These are phyloP conservation scores for Lepiota venenata DNA, from an alignment of 768 basidiomycete genomes.

Conservation along the genomic window DNA sequence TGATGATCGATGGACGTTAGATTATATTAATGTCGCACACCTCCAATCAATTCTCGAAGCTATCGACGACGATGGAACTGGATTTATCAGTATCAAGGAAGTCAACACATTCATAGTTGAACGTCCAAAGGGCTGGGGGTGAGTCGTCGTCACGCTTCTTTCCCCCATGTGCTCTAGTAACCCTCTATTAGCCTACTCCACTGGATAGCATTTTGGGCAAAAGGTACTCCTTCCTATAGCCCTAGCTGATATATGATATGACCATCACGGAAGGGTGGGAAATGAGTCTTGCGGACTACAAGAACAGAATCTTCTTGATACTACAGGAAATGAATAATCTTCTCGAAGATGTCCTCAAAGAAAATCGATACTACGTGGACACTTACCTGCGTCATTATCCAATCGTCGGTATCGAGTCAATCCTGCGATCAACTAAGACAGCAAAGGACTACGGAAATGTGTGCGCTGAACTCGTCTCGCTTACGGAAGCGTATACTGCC, in stretches of 20 bases:
- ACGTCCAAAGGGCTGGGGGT: constrained; percentile 28
- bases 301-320: constrained; percentile 14
- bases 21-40: constrained; percentile 27
- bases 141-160: not conserved
- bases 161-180: not conserved
- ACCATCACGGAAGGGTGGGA: constrained; percentile 10
- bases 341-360: constrained; percentile 7
- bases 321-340: constrained; percentile 14
- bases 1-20: constrained; percentile 27
- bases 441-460: not conserved
- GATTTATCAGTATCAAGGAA: constrained; percentile 32
- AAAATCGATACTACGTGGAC: constrained; percentile 15
- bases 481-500: constrained; percentile 7
- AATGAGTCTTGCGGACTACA: constrained; percentile 17
- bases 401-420: constrained; percentile 11
- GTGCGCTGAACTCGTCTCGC: constrained; percentile 9
- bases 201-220: constrained; percentile 27
- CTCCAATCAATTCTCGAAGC: constrained; percentile 34
- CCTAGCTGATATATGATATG: not conserved
- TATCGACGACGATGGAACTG: constrained; percentile 38
- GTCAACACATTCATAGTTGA: constrained; percentile 28
- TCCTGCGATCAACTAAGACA: constrained; percentile 17
- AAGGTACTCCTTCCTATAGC: constrained; percentile 10
- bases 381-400: constrained; percentile 8
- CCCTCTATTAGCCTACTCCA: constrained; percentile 14